phyloP scores from a whole-genome alignment of 78 protist genomes.

The Isochrysis galbana region DNA sequence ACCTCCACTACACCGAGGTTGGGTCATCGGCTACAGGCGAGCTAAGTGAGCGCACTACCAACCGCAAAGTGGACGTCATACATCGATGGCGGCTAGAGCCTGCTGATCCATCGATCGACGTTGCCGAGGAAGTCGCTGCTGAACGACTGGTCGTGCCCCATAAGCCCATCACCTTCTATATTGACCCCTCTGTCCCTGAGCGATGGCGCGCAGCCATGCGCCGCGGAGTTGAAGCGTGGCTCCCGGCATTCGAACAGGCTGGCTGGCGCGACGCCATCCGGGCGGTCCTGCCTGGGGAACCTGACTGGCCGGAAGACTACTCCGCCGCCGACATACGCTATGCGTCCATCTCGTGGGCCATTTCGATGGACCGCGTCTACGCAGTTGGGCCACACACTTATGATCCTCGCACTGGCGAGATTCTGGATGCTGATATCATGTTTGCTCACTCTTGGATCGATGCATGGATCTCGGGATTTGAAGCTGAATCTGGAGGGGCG shows the following conservation, averaged over 20 bases:
- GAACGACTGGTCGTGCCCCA: not conserved
- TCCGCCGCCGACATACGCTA: not conserved
- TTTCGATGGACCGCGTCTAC: not conserved
- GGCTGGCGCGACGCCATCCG: not conserved
- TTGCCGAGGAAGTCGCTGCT: not conserved
- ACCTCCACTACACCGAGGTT: not conserved
- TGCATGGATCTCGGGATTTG: not conserved
- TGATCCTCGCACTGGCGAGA: not conserved
- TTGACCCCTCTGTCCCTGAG: constrained; percentile 29
- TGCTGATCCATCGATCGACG: not conserved
- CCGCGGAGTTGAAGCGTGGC: not conserved
- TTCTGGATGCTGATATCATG: constrained; percentile 7
- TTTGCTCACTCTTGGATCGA: not conserved
- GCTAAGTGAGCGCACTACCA: not conserved
- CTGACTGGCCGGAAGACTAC: constrained; percentile 10
- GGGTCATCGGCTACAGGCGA: not conserved
- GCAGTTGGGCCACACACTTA: not conserved
- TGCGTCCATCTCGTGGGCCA: not conserved
- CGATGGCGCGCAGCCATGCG: not conserved
- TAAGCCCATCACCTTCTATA: not conserved
- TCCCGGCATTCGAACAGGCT: not conserved
- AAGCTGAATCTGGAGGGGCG: not conserved
- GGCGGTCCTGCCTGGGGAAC: not conserved
- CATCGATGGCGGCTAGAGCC: not conserved
- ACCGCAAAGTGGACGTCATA: not conserved